Evolutionary conservation across 176 grass and related monocot species (phyloP).

Genomic region (Pontederia paniculata): DNA sequence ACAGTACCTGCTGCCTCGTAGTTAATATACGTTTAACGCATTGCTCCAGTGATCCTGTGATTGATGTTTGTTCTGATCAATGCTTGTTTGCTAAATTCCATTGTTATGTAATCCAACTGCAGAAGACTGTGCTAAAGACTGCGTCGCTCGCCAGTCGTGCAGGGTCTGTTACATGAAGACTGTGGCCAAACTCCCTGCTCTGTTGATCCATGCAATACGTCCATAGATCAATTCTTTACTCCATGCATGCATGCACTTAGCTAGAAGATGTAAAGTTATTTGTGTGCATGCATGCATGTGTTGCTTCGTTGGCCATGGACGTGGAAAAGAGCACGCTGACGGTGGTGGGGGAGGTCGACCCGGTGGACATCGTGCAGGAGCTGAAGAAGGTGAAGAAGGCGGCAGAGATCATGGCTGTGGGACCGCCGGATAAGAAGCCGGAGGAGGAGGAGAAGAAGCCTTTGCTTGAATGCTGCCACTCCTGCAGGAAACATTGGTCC

Average conservation of each 20-base stretch:
- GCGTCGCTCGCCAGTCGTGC: not conserved
- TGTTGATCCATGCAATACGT: not conserved
- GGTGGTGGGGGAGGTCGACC: not conserved
- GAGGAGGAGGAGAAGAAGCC: not conserved
- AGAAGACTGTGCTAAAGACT: slow-evolving; percentile 5
- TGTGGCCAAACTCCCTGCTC: not conserved
- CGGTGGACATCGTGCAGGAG: not conserved
- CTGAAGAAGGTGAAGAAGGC: slow-evolving; percentile 5
- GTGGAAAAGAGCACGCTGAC: slow-evolving; percentile 5
- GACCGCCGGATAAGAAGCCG: not conserved
- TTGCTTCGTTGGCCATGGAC: not conserved
- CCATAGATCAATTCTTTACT: not conserved
- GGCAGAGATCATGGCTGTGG: slow-evolving; percentile 1
- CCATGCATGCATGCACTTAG: no score
- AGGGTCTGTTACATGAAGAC: slow-evolving; percentile 3
- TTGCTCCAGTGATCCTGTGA: no score
- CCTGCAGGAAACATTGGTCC: no score
- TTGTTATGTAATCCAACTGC: no score
- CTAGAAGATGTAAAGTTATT: no score
- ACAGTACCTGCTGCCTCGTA: no score
- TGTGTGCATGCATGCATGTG: not conserved
- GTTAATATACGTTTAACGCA: no score
- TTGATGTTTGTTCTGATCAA: no score
- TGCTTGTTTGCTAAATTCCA: no score
- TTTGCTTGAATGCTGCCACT: not conserved